These are phyloP conservation scores for Esteya vermicola DNA, from an alignment of 2,329 filamentous ascomycete species.

Conservation along the genomic window DNA sequence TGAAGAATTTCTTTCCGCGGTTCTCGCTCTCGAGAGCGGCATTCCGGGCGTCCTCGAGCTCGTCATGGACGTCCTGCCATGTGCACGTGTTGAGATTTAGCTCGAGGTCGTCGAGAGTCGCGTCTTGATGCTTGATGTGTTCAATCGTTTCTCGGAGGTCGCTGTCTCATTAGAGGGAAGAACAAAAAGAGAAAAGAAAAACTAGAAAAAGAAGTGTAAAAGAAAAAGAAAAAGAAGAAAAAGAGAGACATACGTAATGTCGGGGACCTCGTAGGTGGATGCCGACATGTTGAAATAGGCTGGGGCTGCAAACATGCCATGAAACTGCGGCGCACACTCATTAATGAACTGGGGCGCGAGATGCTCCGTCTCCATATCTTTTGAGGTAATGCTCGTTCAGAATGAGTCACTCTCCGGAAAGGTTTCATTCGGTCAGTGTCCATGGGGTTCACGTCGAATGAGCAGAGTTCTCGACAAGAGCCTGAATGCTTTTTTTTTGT, in stretches of 20 bases:
- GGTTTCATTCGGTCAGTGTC: too few species aligned
- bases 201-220: not conserved
- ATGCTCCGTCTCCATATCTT: not conserved
- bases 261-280: slow-evolving; percentile 3
- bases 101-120: slow-evolving; percentile 5
- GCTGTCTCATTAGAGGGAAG: not conserved
- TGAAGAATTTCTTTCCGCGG: not conserved
- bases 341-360: slow-evolving; percentile 5
- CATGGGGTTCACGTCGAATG: too few species aligned
- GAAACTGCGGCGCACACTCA: slow-evolving; percentile 5
- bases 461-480: too few species aligned
- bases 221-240: too few species aligned
- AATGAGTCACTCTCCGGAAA: too few species aligned
- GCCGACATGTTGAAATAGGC: slow-evolving; percentile 4
- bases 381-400: not conserved
- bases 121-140: not conserved
- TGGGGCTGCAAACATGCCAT: slow-evolving; percentile 3
- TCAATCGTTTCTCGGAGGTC: slow-evolving; percentile 6
- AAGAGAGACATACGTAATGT: slow-evolving; percentile 4
- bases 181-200: not conserved
- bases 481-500: too few species aligned
- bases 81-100: slow-evolving; percentile 6
- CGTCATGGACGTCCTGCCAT: slow-evolving; percentile 6
- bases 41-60: slow-evolving; percentile 4
- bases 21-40: not conserved